Evolutionary conservation across 257 asterid genomes (phyloP).

Genomic region (Hygrophila difformis): DNA sequence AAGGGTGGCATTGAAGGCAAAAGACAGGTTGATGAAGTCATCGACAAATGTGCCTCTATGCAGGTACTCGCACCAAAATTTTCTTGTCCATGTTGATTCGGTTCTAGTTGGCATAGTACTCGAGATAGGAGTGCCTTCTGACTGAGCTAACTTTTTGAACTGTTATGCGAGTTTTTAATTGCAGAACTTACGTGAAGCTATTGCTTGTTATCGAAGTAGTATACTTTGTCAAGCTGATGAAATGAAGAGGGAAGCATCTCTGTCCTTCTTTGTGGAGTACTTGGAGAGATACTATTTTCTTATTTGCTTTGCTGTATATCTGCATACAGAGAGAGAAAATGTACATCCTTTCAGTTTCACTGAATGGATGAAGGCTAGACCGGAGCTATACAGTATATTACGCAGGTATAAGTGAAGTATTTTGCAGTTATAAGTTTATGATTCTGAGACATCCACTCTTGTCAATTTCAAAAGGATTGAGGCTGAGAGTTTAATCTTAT

Average conservation of each 20-base stretch:
- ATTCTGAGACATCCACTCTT: slow-evolving; percentile 13
- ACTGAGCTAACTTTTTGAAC: slow-evolving; percentile 1
- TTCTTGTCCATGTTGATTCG: slow-evolving; percentile 14
- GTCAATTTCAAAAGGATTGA: slow-evolving; percentile 14
- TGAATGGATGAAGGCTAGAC: slow-evolving; percentile 97
- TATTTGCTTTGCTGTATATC: slow-evolving; percentile 93
- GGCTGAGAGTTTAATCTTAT: no score
- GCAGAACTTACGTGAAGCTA: slow-evolving; percentile 97
- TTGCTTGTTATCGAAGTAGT: slow-evolving; percentile 80
- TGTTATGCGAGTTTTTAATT: slow-evolving; percentile 17
- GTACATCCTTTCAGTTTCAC: slow-evolving; percentile 70
- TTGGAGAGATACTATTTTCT: slow-evolving; percentile 98
- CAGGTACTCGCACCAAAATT: slow-evolving; percentile 49
- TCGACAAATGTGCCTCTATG: slow-evolving; percentile 96
- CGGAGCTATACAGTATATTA: slow-evolving; percentile 87
- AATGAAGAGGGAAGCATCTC: slow-evolving; percentile 96
- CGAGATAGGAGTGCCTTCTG: slow-evolving; percentile 18
- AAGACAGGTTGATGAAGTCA: slow-evolving; percentile 90
- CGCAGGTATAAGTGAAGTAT: slow-evolving; percentile 55
- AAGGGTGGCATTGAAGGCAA: slow-evolving; percentile 99
- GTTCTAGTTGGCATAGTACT: slow-evolving; percentile 13
- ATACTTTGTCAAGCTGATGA: slow-evolving; percentile 91
- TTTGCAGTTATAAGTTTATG: slow-evolving; percentile 13
- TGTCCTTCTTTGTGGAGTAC: slow-evolving; percentile 95
- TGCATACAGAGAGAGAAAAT: slow-evolving; percentile 74